These are phyloP conservation scores for Saxispiralis lemnorum DNA, from an alignment of 495 filamentous ascomycete species.

Conservation along the genomic window DNA sequence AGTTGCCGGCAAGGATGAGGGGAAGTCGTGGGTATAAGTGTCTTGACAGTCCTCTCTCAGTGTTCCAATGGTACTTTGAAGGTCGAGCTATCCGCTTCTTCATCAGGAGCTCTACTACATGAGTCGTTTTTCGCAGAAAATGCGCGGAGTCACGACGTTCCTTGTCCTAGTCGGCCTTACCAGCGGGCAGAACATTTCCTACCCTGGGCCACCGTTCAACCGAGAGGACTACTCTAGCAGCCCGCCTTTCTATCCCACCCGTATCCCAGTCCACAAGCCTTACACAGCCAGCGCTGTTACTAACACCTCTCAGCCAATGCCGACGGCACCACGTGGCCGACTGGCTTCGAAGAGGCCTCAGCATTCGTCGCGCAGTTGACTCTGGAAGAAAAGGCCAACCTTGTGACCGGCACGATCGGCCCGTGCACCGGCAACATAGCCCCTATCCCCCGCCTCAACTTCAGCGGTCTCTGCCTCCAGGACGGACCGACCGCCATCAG, in stretches of 20 bases:
- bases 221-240: slow-evolving; percentile 12
- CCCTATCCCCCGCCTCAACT: slow-evolving; percentile 27
- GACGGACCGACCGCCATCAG: slow-evolving; percentile 33
- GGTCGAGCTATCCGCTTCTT: too few relatives aligned
- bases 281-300: too few relatives aligned
- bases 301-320: slow-evolving; percentile 12
- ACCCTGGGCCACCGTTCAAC: slow-evolving; percentile 5
- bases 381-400: slow-evolving; percentile 12
- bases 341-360: slow-evolving; percentile 9
- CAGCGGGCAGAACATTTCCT: too few relatives aligned
- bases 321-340: slow-evolving; percentile 7
- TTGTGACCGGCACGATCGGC: slow-evolving; percentile 13
- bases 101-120: too few relatives aligned
- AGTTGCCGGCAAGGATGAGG: too few relatives aligned
- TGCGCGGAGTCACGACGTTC: too few relatives aligned
- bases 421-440: slow-evolving; percentile 17
- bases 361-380: slow-evolving; percentile 15
- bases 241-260: slow-evolving; percentile 19
- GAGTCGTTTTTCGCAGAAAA: too few relatives aligned
- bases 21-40: too few relatives aligned
- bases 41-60: too few relatives aligned
- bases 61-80: too few relatives aligned
- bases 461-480: slow-evolving; percentile 31
- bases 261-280: too few relatives aligned
- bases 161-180: too few relatives aligned